Evolutionary conservation across 805 yeast genomes (phyloP).

Genomic region (Ascoidea asiatica): DNA sequence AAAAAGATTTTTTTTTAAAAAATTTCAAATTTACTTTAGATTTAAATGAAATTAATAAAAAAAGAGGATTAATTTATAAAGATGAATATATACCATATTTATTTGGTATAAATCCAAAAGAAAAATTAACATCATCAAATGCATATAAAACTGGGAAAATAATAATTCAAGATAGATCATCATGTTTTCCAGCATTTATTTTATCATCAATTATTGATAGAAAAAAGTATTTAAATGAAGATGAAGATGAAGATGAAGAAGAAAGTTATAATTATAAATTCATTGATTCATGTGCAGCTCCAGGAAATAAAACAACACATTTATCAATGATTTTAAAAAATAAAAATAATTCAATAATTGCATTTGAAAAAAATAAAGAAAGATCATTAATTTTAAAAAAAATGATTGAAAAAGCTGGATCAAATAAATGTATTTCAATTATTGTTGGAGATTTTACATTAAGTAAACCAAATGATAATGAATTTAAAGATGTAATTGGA

Average conservation of each 20-base stretch:
- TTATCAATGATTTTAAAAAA: slow-evolving; percentile 50
- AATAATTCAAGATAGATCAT: slow-evolving; percentile 91
- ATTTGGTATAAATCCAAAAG: slow-evolving; percentile 73
- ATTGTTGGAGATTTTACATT: slow-evolving; percentile 48
- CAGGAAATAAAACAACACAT: slow-evolving; percentile 96
- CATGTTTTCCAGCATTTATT: slow-evolving; percentile 90
- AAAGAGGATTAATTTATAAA: slow-evolving; percentile 47
- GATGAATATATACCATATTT: slow-evolving; percentile 67
- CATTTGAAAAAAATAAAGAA: slow-evolving; percentile 75
- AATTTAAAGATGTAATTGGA: slow-evolving; percentile 58
- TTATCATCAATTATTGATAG: too few relatives aligned
- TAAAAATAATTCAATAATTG: slow-evolving; percentile 35
- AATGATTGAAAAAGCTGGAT: slow-evolving; percentile 76
- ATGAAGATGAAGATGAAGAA: slow-evolving; percentile 38
- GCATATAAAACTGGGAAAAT: slow-evolving; percentile 65
- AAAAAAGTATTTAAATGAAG: too few relatives aligned
- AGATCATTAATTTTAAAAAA: slow-evolving; percentile 57
- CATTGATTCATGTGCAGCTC: slow-evolving; percentile 97
- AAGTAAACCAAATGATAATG: slow-evolving; percentile 31
- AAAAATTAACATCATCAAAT: slow-evolving; percentile 50
- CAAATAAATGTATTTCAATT: slow-evolving; percentile 27
- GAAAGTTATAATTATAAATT: too few relatives aligned
- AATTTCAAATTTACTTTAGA: slow-evolving; percentile 32
- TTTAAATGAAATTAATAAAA: slow-evolving; percentile 24
- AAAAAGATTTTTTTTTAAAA: slow-evolving; percentile 23